Percentiles rank a stretch among this genome's conserved stretches.
Conservation (phyloP, 129 eudicot species). For the Ambrosia artemisiifolia region DNA sequence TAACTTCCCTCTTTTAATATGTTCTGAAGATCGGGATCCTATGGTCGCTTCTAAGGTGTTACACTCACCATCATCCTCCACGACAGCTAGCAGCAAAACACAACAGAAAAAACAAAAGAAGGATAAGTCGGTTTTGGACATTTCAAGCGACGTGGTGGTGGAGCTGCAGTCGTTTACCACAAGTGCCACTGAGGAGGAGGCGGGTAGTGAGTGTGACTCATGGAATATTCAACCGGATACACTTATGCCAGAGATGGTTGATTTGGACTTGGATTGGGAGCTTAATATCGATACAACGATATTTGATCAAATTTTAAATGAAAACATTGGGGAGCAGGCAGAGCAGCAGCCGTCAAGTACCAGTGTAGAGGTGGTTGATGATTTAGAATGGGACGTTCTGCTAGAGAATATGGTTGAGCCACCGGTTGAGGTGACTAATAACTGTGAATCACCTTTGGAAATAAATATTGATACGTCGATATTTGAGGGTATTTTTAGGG, state of each 20-base stretch:
- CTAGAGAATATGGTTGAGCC: conserved; percentile 15
- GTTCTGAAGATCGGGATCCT: conserved; percentile 3
- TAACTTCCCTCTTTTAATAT: conserved; percentile 43
- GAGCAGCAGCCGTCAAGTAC: background rate
- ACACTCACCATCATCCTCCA: conserved; percentile 9
- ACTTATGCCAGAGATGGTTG: conserved; percentile 9
- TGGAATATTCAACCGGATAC: conserved; percentile 1
- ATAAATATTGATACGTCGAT: conserved; percentile 13
- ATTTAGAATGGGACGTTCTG: conserved; percentile 18
- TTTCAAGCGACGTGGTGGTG: background rate
- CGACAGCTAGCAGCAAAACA: background rate
- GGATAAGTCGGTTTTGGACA: background rate
- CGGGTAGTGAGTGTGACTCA: conserved; percentile 23
- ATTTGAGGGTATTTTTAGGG: conserved; percentile 22
- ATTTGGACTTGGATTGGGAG: conserved; percentile 20
- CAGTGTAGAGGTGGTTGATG: conserved; percentile 6
- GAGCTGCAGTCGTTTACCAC: background rate
- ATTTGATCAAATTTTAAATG: conserved; percentile 19
- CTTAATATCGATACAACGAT: background rate
- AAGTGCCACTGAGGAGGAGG: conserved; percentile 3
- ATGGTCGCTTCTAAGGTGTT: conserved; percentile 4
- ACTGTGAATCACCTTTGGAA: conserved; percentile 14
- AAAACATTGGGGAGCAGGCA: background rate
- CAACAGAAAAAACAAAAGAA: conserved; percentile 16
- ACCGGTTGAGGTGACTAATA: background rate